Percentiles rank a stretch among this genome's conserved stretches.
Evolutionary conservation across 2,329 filamentous ascomycete species (phyloP).

Genomic region (Xylaria sp.): DNA sequence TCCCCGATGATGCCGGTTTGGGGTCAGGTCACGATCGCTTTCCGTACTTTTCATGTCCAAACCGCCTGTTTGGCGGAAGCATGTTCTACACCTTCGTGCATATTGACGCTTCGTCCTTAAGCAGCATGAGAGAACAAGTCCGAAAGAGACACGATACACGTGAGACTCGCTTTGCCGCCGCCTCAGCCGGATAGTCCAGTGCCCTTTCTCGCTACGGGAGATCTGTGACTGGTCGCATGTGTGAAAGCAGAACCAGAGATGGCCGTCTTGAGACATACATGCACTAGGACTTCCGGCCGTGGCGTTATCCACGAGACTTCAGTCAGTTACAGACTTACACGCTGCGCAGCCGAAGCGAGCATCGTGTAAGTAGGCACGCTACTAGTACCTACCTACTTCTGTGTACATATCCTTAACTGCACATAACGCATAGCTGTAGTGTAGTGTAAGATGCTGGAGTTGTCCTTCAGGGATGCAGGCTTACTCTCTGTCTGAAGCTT

Average conservation of each 20-base stretch:
- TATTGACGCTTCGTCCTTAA: background rate
- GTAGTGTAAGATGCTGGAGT: too few relatives aligned
- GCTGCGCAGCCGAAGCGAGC: too few relatives aligned
- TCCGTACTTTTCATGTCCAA: background rate
- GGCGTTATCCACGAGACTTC: background rate
- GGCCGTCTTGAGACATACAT: too few relatives aligned
- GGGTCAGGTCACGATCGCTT: background rate
- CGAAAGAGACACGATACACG: background rate
- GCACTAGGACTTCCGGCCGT: background rate
- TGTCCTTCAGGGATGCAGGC: too few relatives aligned
- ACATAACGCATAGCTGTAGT: too few relatives aligned
- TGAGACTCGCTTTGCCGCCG: background rate
- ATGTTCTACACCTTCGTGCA: too few relatives aligned
- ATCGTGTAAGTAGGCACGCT: too few relatives aligned
- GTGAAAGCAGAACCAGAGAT: too few relatives aligned
- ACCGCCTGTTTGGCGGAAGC: background rate
- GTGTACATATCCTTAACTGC: too few relatives aligned
- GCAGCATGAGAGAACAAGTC: background rate
- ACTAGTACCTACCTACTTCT: too few relatives aligned
- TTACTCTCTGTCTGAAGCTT: background rate
- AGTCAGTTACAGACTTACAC: background rate
- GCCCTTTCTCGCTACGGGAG: conserved; percentile 4
- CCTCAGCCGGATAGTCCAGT: background rate
- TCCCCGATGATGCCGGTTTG: conserved; percentile 13
- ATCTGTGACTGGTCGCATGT: conserved; percentile 5